phyloP scores from a whole-genome alignment of 192 early-diverging fungal species.

The Physocladia obscura region DNA sequence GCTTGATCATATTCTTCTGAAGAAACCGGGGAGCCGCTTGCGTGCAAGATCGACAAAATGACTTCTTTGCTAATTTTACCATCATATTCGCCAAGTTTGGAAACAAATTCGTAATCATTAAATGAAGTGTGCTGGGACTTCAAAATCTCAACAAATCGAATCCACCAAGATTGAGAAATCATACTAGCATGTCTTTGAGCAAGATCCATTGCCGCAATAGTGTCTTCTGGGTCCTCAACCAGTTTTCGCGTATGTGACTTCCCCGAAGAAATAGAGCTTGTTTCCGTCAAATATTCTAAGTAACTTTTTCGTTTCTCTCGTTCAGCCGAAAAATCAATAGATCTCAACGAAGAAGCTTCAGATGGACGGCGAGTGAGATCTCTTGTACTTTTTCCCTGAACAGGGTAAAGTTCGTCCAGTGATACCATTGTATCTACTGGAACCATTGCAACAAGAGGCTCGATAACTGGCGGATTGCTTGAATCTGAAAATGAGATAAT shows the following conservation, averaged over 20 bases:
- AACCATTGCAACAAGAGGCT: neutral
- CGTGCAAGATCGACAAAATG: neutral
- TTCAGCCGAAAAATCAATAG: neutral
- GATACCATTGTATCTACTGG: neutral
- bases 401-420: constrained; percentile 1
- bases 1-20: neutral
- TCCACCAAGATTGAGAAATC: constrained; percentile 26
- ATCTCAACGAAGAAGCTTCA: neutral
- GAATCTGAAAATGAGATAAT: constrained; percentile 10
- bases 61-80: neutral
- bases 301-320: constrained; percentile 7
- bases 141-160: neutral
- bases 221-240: constrained; percentile 12
- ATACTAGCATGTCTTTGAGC: neutral
- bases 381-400: neutral
- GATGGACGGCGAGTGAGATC: neutral
- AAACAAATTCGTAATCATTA: constrained; percentile 14
- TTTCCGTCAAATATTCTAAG: constrained; percentile 16
- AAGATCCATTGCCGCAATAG: neutral
- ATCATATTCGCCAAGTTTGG: neutral
- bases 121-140: neutral
- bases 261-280: neutral
- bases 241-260: neutral
- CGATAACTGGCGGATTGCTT: neutral
- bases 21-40: neutral